Evolutionary conservation across 306 rosid genomes (phyloP).

Genomic region (Quercus dentata): DNA sequence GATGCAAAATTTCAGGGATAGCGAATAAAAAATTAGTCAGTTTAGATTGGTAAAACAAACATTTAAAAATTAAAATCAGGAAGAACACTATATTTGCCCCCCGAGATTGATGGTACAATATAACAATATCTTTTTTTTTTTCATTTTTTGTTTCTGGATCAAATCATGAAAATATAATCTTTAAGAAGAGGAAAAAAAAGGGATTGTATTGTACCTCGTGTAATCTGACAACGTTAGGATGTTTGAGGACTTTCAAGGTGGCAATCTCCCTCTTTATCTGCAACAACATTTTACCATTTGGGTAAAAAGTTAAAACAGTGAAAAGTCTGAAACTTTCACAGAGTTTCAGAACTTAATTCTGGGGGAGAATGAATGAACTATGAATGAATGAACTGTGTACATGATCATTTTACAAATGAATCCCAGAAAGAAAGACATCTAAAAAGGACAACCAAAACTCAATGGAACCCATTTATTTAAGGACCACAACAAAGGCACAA

Average conservation of each 20-base stretch:
- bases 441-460: neutral
- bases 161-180: too few relatives aligned
- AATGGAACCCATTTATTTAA: too few relatives aligned
- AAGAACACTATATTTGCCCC: neutral
- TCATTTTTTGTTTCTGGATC: too few relatives aligned
- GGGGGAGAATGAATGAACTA: neutral
- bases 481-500: too few relatives aligned
- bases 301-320: neutral
- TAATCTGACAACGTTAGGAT: conserved; percentile 81
- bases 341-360: neutral
- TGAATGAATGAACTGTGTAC: neutral
- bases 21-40: neutral
- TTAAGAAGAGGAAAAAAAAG: too few relatives aligned
- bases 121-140: too few relatives aligned
- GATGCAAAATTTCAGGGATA: neutral
- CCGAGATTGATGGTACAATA: too few relatives aligned
- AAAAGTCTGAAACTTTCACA: neutral
- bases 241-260: conserved; percentile 78
- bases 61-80: neutral
- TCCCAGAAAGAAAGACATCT: neutral
- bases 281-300: conserved; percentile 4
- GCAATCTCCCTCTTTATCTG: conserved; percentile 93
- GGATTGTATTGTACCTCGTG: conserved; percentile 49
- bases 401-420: neutral
- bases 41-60: neutral